These are phyloP conservation scores for Phytopythium aichiense DNA, from an alignment of 352 stramenopile species.

Conservation along the genomic window DNA sequence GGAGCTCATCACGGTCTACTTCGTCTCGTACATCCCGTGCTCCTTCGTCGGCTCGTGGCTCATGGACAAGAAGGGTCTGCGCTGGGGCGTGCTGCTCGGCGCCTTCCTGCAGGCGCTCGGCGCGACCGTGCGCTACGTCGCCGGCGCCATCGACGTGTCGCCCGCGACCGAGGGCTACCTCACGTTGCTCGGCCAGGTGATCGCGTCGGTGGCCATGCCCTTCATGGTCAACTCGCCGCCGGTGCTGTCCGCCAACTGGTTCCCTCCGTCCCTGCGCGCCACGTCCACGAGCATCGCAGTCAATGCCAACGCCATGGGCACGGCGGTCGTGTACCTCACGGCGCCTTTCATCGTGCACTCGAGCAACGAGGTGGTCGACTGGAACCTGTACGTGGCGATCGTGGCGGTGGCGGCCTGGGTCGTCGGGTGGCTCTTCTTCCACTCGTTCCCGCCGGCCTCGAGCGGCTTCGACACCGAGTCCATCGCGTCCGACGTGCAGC, in stretches of 20 bases:
- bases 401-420: slow-evolving; percentile 16
- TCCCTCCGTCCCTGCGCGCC: slow-evolving; percentile 55
- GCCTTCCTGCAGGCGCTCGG: slow-evolving; percentile 48
- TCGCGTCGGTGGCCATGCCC: slow-evolving; percentile 70
- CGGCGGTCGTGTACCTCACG: slow-evolving; percentile 51
- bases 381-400: slow-evolving; percentile 42
- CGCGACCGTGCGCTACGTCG: slow-evolving; percentile 41
- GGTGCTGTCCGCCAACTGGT: slow-evolving; percentile 73
- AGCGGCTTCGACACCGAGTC: slow-evolving; percentile 27
- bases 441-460: slow-evolving; percentile 38
- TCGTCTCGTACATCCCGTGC: slow-evolving; percentile 75
- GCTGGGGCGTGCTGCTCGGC: slow-evolving; percentile 57
- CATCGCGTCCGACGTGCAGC: slow-evolving; percentile 48
- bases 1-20: slow-evolving; percentile 77
- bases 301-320: slow-evolving; percentile 73
- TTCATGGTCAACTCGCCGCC: slow-evolving; percentile 85
- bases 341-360: slow-evolving; percentile 44
- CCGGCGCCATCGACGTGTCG: slow-evolving; percentile 18
- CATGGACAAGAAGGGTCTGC: slow-evolving; percentile 74
- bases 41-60: slow-evolving; percentile 77
- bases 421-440: slow-evolving; percentile 26
- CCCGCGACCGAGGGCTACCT: slow-evolving; percentile 26
- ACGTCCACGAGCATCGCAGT: slow-evolving; percentile 69
- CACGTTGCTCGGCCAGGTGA: slow-evolving; percentile 52
- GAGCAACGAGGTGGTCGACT: slow-evolving; percentile 26